These are phyloP conservation scores for Rhizopus arrhizus DNA, from an alignment of 371 early-diverging fungal genomes.

Conservation along the genomic window DNA sequence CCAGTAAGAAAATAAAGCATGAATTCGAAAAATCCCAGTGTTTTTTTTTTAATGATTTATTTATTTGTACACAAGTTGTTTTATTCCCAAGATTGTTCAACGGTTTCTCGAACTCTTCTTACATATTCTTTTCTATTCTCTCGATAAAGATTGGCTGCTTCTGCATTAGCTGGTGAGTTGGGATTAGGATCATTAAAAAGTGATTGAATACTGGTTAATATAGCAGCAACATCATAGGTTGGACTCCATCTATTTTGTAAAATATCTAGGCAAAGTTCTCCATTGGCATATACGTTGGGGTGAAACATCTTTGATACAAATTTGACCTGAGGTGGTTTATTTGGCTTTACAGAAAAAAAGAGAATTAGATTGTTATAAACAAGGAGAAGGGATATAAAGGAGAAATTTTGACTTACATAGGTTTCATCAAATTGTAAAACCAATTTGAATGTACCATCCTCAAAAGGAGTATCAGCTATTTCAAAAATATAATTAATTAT, in stretches of 20 bases:
- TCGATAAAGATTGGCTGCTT: conserved; percentile 94
- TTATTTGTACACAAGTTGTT: not conserved
- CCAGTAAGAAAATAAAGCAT: no score
- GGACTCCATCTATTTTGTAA: conserved; percentile 98
- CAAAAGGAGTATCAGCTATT: conserved; percentile 96
- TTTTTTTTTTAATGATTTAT: conserved; percentile 4
- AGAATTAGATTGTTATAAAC: no score
- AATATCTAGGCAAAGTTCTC: conserved; percentile 98
- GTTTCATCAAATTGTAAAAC: conserved; percentile 95
- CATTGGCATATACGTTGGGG: conserved; percentile 98
- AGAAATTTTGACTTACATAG: conserved; percentile 58
- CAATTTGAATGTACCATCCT: conserved; percentile 99
- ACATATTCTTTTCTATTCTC: conserved; percentile 95
- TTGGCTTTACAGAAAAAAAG: conserved; percentile 61
- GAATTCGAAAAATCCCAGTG: not conserved
- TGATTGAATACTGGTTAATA: conserved; percentile 96
- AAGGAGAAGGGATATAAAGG: no score
- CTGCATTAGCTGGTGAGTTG: conserved; percentile 97
- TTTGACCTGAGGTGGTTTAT: conserved; percentile 97
- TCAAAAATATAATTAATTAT: no score
- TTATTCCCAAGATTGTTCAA: conserved; percentile 91
- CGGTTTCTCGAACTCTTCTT: conserved; percentile 90
- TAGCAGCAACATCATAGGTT: conserved; percentile 95
- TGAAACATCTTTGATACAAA: conserved; percentile 99
- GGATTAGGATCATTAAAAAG: conserved; percentile 99